These are phyloP conservation scores for Monosporozyma unispora DNA, from an alignment of 805 yeast species.

Conservation along the genomic window DNA sequence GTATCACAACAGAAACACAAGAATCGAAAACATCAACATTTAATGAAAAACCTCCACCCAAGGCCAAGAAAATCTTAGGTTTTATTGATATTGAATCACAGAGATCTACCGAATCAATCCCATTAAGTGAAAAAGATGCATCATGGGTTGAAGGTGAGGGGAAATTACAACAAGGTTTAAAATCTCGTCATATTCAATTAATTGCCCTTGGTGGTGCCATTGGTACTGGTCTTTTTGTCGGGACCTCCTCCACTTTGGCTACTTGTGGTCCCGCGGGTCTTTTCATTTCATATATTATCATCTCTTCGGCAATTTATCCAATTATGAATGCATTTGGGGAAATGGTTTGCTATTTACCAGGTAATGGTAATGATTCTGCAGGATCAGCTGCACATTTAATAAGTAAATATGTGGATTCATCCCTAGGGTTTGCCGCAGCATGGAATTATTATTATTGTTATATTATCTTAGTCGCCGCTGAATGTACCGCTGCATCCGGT, in stretches of 20 bases:
- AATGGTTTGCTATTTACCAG: constrained; percentile 53
- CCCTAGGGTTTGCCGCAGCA: constrained; percentile 54
- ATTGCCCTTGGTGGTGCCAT: constrained; percentile 79
- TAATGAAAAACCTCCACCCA: neutral
- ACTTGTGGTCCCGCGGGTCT: constrained; percentile 69
- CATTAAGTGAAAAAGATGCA: neutral
- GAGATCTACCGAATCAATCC: neutral
- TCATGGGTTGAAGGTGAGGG: neutral
- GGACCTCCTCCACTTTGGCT: constrained; percentile 53
- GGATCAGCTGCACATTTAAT: constrained; percentile 54
- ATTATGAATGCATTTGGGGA: constrained; percentile 61
- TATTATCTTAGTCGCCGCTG: constrained; percentile 46
- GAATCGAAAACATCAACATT: neutral
- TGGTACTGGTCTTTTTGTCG: constrained; percentile 77
- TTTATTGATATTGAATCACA: constrained; percentile 1
- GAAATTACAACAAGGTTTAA: constrained; percentile 24
- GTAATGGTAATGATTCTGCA: constrained; percentile 35
- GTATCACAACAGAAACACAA: neutral
- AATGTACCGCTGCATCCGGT: constrained; percentile 56
- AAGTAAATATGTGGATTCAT: constrained; percentile 49
- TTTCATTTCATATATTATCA: constrained; percentile 51
- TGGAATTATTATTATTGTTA: constrained; percentile 47
- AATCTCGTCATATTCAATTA: constrained; percentile 65
- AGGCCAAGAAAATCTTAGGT: neutral
- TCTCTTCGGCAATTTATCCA: constrained; percentile 56